Percentiles rank a stretch among this genome's conserved stretches.
Evolutionary conservation across 805 yeast genomes (phyloP).

Genomic region (Torulaspora microellipsoides): DNA sequence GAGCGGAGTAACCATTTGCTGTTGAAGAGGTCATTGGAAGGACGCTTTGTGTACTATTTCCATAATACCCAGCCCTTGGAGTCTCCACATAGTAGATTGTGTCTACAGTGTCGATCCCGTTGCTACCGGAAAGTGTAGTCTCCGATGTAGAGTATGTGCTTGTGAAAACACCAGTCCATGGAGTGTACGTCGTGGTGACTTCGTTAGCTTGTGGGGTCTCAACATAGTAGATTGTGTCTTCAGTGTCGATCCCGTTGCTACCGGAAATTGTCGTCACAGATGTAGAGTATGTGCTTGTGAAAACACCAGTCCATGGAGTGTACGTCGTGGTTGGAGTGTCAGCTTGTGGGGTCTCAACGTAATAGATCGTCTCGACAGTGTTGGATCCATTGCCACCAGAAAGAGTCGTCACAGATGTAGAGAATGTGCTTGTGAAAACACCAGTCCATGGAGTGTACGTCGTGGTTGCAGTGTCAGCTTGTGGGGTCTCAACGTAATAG

Average conservation of each 20-base stretch:
- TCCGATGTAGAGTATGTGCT: constrained; percentile 13
- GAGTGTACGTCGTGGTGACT: constrained; percentile 13
- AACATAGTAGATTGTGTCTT: constrained; percentile 9
- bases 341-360: constrained; percentile 9
- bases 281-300: constrained; percentile 16
- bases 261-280: constrained; percentile 8
- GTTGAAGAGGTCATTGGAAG: too few species aligned
- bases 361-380: constrained; percentile 10
- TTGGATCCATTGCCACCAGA: constrained; percentile 9
- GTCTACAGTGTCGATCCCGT: constrained; percentile 11
- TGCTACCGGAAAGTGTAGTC: constrained; percentile 11
- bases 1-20: too few species aligned
- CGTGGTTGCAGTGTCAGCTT: constrained; percentile 6
- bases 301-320: constrained; percentile 9
- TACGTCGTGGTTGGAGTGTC: constrained; percentile 3
- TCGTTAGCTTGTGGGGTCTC: constrained; percentile 9
- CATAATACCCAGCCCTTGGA: constrained; percentile 9
- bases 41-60: not conserved
- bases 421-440: constrained; percentile 11
- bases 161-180: constrained; percentile 14
- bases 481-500: constrained; percentile 18
- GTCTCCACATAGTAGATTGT: constrained; percentile 16
- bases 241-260: constrained; percentile 7
- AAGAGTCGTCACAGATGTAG: constrained; percentile 9
- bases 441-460: constrained; percentile 17